Conservation (phyloP, 805 yeast species). For the Cyberlindnera xishuangbannaensis region DNA sequence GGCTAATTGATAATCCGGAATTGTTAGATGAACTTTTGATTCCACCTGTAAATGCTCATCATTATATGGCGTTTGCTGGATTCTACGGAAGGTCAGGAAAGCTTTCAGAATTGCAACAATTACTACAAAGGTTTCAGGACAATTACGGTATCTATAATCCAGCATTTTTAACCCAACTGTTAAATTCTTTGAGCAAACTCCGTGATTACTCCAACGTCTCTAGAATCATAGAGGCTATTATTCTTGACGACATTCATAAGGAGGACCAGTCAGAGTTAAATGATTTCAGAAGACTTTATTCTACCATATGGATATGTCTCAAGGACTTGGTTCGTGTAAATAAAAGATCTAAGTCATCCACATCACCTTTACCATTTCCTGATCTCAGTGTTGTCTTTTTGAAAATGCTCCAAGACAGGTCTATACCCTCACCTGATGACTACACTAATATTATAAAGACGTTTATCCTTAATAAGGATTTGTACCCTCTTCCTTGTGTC, state of each 20-base stretch:
- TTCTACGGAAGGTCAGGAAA: conserved; percentile 27
- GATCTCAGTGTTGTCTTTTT: conserved; percentile 19
- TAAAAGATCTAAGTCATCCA: neutral
- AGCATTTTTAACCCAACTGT: conserved; percentile 32
- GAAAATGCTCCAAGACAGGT: conserved; percentile 22
- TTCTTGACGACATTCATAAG: conserved; percentile 19
- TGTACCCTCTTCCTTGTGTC: conserved; percentile 17
- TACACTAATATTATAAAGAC: conserved; percentile 17
- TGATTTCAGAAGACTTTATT: conserved; percentile 22
- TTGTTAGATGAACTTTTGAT: conserved; percentile 13
- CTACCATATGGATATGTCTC: conserved; percentile 28
- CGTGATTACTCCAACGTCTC: conserved; percentile 29
- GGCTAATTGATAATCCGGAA: conserved; percentile 12
- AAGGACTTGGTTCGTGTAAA: conserved; percentile 13
- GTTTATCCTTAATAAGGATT: conserved; percentile 14
- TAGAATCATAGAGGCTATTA: conserved; percentile 27
- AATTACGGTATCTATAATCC: conserved; percentile 29
- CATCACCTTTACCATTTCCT: conserved; percentile 11
- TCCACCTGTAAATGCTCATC: conserved; percentile 36
- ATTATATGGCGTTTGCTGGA: conserved; percentile 35
- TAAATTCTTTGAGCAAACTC: conserved; percentile 27
- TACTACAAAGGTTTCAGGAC: conserved; percentile 29
- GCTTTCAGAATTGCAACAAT: conserved; percentile 23
- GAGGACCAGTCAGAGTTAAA: conserved; percentile 4
- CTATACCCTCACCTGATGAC: conserved; percentile 17